Base-by-base conservation (phyloP, 768 basidiomycete genomes). In the Gloeopeniophorella convolvens region DNA sequence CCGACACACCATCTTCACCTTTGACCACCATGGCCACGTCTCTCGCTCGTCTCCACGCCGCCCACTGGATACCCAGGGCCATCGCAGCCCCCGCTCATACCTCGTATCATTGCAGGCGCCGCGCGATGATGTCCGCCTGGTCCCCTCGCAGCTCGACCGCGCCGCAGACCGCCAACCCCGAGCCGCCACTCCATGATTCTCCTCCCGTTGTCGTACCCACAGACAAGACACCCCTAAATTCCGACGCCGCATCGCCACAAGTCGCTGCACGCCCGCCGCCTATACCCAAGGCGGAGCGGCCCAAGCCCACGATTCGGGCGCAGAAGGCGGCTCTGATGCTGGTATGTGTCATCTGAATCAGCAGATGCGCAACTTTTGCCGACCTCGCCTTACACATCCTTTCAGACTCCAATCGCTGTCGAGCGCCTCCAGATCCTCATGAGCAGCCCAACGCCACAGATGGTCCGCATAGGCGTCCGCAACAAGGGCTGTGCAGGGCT, bases 401-500 rank as follows among this genome's bases (percentile, higher is more conserved):
- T 36, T 47, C 59, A 98, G 95, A 89, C 91, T 33, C 82, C 89
- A 0, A 65, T 69, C 21, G 95, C 94, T 11, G 81, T 94, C 5
- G 63, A 69, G 6, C 83, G 88, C 21, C 73, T 98, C 43, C 77
- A 70, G 3, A 75, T 70, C n/a, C 76, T 99, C 24, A 68, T 91
- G 39, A 75, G 76, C n/a, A 78, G 84, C 9, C 91, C 93, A 20
- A 84, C 84, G 2, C 94, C 95, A 0, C 90, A 92, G 63, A 78
- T 93, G 57, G 88, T 99, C 51, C 85, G 95, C 3, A 89, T 99
- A 49, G 92, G 93, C 34, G 93, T 99, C 46, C 83, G 88, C 58
- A 95, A 96, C 73, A 95, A 97, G 70, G 96, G 96, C 24, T 99
- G 96, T 68, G 96, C 96, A 0, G 96, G 85, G 1, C 77, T 87